These are phyloP conservation scores for Aschersonia sp. DNA, from an alignment of 2,329 filamentous ascomycete genomes.

Conservation along the genomic window DNA sequence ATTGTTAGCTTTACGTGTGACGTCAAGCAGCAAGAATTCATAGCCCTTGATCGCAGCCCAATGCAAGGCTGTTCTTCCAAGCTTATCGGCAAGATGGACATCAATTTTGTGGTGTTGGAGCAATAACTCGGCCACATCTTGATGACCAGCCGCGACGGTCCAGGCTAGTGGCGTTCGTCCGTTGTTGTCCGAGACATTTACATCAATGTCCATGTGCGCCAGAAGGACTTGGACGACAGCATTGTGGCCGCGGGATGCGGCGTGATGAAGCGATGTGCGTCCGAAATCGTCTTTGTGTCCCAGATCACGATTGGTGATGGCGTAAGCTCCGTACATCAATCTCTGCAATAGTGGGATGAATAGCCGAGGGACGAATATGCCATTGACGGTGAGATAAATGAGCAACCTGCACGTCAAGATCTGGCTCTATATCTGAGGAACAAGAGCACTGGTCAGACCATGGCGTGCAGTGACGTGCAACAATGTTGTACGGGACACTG, in stretches of 20 bases:
- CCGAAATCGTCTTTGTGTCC: neutral
- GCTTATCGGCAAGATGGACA: neutral
- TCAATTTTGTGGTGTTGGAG: neutral
- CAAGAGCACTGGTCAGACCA: neutral
- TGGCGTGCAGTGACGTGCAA: neutral
- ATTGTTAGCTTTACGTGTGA: neutral
- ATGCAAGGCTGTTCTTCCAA: neutral
- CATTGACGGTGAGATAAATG: neutral
- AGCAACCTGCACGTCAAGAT: neutral
- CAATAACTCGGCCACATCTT: neutral
- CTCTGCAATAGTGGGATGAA: neutral
- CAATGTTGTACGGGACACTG: neutral
- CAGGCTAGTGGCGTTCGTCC: neutral
- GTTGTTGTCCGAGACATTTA: neutral
- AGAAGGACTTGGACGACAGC: neutral
- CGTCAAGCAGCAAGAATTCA: neutral
- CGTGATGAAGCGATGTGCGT: neutral
- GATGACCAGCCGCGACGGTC: neutral
- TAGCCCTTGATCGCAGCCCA: neutral
- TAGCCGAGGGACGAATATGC: neutral
- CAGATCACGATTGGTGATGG: neutral
- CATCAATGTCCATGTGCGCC: neutral
- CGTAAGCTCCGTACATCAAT: neutral
- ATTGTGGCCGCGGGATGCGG: neutral
- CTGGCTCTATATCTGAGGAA: neutral